These are phyloP conservation scores for Ogataea pignaliae DNA, from an alignment of 805 yeast species.

Conservation along the genomic window DNA sequence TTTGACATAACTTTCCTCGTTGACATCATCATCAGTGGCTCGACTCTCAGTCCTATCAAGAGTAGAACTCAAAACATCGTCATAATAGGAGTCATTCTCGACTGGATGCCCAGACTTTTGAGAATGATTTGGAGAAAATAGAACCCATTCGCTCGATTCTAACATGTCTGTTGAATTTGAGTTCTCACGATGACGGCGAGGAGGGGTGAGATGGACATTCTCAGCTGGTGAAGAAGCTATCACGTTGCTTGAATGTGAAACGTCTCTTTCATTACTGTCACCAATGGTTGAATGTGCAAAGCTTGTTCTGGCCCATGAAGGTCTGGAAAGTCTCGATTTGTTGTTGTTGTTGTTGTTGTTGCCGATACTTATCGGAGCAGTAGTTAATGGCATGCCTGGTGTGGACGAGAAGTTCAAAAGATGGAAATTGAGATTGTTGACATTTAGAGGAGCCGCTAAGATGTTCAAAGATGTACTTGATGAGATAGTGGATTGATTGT, in stretches of 20 bases:
- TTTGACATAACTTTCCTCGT: constrained; percentile 16
- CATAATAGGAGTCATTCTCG: constrained; percentile 14
- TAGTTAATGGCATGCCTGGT: no score
- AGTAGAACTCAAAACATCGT: constrained; percentile 24
- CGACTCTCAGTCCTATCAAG: constrained; percentile 9
- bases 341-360: neutral
- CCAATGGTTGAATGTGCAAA: no score
- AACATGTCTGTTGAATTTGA: constrained; percentile 6
- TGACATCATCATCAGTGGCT: constrained; percentile 7
- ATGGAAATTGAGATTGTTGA: constrained; percentile 12
- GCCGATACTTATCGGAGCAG: neutral
- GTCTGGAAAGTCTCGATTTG: neutral
- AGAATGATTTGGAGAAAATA: constrained; percentile 25
- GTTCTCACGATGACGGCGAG: neutral
- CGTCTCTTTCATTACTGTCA: no score
- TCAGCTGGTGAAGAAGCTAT: no score
- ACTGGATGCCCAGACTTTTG: constrained; percentile 5
- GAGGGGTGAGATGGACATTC: neutral
- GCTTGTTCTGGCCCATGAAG: neutral
- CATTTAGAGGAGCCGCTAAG: constrained; percentile 7
- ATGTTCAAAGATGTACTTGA: constrained; percentile 14
- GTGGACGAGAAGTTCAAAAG: constrained; percentile 1
- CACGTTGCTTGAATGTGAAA: no score
- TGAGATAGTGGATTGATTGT: constrained; percentile 15
- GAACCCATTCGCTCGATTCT: constrained; percentile 28